These are phyloP conservation scores for Salvia sclarea DNA, from an alignment of 305 asterid genomes.

Conservation along the genomic window DNA sequence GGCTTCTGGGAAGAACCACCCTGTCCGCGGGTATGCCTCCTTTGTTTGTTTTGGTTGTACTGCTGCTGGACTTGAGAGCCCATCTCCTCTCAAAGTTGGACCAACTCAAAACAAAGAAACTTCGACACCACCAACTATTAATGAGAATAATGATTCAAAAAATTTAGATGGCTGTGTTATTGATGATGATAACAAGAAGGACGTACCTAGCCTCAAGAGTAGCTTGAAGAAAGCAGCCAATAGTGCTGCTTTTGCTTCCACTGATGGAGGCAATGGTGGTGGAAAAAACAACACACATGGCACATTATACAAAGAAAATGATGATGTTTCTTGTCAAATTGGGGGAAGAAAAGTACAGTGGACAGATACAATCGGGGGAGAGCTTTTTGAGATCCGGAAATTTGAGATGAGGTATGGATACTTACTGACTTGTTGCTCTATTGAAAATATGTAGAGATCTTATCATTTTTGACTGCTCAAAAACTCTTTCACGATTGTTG, in stretches of 20 bases:
- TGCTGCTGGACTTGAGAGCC: constrained; percentile 64
- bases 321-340: constrained; percentile 42
- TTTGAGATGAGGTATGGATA: constrained; percentile 78
- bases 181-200: constrained; percentile 37
- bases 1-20: constrained; percentile 75
- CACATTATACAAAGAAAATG: constrained; percentile 37
- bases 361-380: constrained; percentile 81
- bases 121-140: constrained; percentile 43
- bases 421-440: constrained; percentile 16
- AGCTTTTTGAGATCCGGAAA: constrained; percentile 80
- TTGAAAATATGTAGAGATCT: neutral
- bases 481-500: neutral
- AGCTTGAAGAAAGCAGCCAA: constrained; percentile 67
- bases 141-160: constrained; percentile 40
- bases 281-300: constrained; percentile 31
- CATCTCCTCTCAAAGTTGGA: constrained; percentile 74
- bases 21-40: constrained; percentile 79
- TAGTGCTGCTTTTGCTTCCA: constrained; percentile 34
- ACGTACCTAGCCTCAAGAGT: constrained; percentile 56
- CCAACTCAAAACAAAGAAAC: constrained; percentile 62
- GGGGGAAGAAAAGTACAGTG: constrained; percentile 82
- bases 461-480: constrained; percentile 8
- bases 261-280: constrained; percentile 33
- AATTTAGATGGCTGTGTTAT: constrained; percentile 36
- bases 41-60: constrained; percentile 83